Evolutionary conservation across 2,329 filamentous ascomycete genomes (phyloP), one percentile per base, ranked within the genome.

Genomic region (Nemania diffusa): DNA sequence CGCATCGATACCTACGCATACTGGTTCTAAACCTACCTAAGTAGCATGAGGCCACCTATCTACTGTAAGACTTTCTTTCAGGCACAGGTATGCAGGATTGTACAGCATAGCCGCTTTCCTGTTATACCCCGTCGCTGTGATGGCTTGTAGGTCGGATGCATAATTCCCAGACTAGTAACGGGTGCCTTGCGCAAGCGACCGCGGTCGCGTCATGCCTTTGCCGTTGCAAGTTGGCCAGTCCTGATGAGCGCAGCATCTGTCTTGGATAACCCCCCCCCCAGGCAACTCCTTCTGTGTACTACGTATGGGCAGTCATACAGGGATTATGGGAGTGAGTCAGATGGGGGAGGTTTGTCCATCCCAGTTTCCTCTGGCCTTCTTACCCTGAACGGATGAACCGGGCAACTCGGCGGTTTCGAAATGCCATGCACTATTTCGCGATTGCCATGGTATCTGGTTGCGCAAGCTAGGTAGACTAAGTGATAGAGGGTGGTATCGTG

Each of bases 401-500:
- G 56, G 48, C 50, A 65, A 11, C 51, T 63, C 64, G 64, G 42
- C 44, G 46, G 46, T 66, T 72, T 63, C 40, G 55, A 70, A 74
- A 74, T 75, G 62, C 71, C 73, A 73, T 74, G 59, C 70, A 64
- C 58, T 65, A 61, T 62, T 46, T 67, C 59, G 57, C 68, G 68
- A 72, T 73, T 74, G 70, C 69, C 71, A 73, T 75, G 64, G 50
- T 60, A 67, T 59, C 62, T 67, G 52, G 66, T 58, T 65, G 65
- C 62, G 67, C 48, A 53, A 51, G 57, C 63, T 62, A 60, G 57
- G 57, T 15, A 53, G 55, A 53, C 63, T 62, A 60, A 59, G 57
- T 15, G 42, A 32, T 48, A 67, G 62, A 65, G 73, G 73, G 75
- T 77, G 75, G 71, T 63, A 77, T 73, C 63, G 65, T 77, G 76